A percentile compares a stretch with the other conserved stretches of the same genome.
Evolutionary conservation across 345 rosid genomes (phyloP).

Genomic region (Passiflora organensis): DNA sequence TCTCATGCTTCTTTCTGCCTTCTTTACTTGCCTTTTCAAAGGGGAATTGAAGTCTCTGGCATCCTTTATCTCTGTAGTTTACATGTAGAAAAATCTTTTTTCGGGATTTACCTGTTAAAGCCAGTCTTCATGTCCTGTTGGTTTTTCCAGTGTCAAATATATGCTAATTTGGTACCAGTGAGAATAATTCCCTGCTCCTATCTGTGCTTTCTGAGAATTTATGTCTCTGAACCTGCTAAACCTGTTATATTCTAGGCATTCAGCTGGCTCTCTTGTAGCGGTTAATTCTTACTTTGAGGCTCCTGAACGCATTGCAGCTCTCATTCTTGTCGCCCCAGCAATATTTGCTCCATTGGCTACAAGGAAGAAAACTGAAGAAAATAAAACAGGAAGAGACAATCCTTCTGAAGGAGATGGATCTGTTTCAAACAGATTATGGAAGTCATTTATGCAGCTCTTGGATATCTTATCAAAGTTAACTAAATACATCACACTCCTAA

Average conservation of each 20-base stretch:
- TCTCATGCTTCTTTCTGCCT: background rate
- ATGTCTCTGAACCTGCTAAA: constrained; percentile 6
- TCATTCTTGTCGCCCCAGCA: constrained; percentile 88
- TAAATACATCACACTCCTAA: constrained; percentile 26
- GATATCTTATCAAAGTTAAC: constrained; percentile 32
- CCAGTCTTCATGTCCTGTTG: background rate
- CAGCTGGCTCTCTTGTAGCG: constrained; percentile 85
- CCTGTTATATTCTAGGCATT: constrained; percentile 49
- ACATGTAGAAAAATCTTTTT: background rate
- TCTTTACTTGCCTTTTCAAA: no score
- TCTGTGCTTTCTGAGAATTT: constrained; percentile 2
- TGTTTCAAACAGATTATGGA: constrained; percentile 14
- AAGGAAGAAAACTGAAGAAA: constrained; percentile 22
- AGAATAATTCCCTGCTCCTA: background rate
- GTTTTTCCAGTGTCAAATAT: background rate
- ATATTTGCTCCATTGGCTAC: constrained; percentile 54
- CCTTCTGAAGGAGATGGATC: constrained; percentile 26
- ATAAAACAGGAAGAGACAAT: constrained; percentile 18
- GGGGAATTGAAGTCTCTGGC: background rate
- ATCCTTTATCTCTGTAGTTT: background rate
- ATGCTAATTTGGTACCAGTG: background rate
- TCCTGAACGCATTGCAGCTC: constrained; percentile 81
- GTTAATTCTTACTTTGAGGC: constrained; percentile 79
- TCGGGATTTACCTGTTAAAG: background rate
- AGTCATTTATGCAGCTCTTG: constrained; percentile 28